phyloP scores from a whole-genome alignment of 805 yeast species.

The Torulaspora maleeae region DNA sequence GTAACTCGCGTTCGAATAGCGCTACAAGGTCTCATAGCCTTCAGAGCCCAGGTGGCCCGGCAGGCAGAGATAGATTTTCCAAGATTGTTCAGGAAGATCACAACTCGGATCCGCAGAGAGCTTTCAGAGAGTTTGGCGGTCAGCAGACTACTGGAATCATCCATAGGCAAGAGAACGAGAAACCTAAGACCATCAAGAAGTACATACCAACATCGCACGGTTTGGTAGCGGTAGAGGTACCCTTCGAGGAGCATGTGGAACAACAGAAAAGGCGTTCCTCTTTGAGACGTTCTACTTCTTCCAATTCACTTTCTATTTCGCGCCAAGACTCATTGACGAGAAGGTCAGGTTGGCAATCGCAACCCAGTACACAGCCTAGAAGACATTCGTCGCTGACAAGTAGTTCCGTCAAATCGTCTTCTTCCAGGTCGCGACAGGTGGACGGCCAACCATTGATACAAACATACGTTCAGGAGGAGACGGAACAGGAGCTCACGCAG shows the following conservation, averaged over 20 bases:
- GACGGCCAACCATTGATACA: conserved; percentile 19
- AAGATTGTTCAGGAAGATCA: conserved; percentile 1
- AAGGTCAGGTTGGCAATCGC: conserved; percentile 11
- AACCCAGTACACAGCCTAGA: conserved; percentile 11
- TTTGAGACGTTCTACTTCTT: conserved; percentile 16
- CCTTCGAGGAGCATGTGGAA: conserved; percentile 37
- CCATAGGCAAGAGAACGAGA: conserved; percentile 25
- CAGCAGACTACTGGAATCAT: conserved; percentile 29
- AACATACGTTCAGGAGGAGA: conserved; percentile 26
- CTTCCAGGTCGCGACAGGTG: background rate
- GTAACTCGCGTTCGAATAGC: background rate
- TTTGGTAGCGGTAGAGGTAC: conserved; percentile 63
- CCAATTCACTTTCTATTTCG: conserved; percentile 8
- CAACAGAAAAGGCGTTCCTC: conserved; percentile 15
- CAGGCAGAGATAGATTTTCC: conserved; percentile 7
- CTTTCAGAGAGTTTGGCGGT: conserved; percentile 35
- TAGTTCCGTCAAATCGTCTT: background rate
- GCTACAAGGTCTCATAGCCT: conserved; percentile 18
- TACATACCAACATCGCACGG: conserved; percentile 75
- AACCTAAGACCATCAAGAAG: conserved; percentile 51
- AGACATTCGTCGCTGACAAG: conserved; percentile 13
- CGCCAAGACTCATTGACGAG: conserved; percentile 12
- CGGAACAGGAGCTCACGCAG: conserved; percentile 22
- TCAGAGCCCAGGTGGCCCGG: conserved; percentile 12
- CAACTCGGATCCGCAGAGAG: conserved; percentile 29